Percentiles rank a stretch among this genome's conserved stretches.
Evolutionary conservation across 805 yeast genomes (phyloP).

Genomic region (Ogataea allantospora): DNA sequence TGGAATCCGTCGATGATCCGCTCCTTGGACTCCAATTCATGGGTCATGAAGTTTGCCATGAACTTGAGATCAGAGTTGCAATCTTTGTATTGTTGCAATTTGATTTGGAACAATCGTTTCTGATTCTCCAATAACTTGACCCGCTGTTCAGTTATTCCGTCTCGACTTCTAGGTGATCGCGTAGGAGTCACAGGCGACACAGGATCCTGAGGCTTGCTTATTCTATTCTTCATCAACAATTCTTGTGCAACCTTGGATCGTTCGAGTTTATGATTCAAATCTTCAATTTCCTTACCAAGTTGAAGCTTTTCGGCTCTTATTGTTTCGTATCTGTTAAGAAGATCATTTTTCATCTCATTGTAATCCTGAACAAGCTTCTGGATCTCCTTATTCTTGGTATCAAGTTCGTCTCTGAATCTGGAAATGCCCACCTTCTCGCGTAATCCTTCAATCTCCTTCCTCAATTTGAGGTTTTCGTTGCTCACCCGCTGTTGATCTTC

Average conservation of each 20-base stretch:
- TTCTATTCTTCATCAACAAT: constrained; percentile 13
- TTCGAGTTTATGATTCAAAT: constrained; percentile 14
- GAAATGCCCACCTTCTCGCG: constrained; percentile 7
- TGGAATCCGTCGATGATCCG: constrained; percentile 13
- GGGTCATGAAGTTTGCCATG: constrained; percentile 32
- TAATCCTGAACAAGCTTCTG: constrained; percentile 26
- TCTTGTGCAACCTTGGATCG: constrained; percentile 21
- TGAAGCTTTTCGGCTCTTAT: constrained; percentile 26
- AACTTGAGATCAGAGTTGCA: constrained; percentile 36
- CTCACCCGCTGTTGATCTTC: constrained; percentile 21
- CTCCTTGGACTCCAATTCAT: constrained; percentile 29
- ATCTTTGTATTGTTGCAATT: constrained; percentile 43
- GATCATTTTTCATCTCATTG: constrained; percentile 34
- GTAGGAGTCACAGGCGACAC: constrained; percentile 28
- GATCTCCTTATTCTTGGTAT: constrained; percentile 21
- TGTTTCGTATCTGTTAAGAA: constrained; percentile 27
- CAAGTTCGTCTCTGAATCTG: constrained; percentile 8
- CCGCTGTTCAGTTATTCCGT: neutral
- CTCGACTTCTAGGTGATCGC: neutral
- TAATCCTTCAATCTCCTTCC: constrained; percentile 21
- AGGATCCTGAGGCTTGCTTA: constrained; percentile 20
- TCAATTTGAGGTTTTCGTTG: constrained; percentile 21
- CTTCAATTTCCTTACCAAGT: constrained; percentile 34
- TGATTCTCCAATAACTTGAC: constrained; percentile 38
- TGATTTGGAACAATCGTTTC: constrained; percentile 45